Base-by-base conservation (phyloP, 1,284 basidiomycete genomes). In the Microbotryum scabiosae region DNA sequence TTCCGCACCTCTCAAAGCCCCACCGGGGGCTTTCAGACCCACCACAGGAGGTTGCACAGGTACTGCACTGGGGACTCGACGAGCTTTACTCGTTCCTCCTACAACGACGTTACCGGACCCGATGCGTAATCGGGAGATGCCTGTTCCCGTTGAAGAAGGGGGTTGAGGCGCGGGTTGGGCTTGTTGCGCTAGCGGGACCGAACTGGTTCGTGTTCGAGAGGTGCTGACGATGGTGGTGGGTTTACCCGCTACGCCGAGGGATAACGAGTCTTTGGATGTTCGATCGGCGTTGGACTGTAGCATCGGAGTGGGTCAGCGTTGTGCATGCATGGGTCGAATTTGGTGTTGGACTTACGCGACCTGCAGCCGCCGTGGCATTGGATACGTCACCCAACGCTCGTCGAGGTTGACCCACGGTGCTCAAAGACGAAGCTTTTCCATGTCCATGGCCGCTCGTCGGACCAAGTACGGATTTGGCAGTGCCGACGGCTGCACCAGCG, bases 91-190 rank as follows among this genome's bases (percentile, higher is more conserved):
- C 25, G 49, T 45, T 14, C 4, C 41, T 0, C 4, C 41, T 0
- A 51, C 41, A 7, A 48, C 21, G 25, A 14, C 32, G 3, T 53
- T 16, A 8, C 54, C 51, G 16, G 55, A 46, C n/a, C 44, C 55
- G 49, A 67, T 62, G 26, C 59, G 59, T 25, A 65, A 61, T 9
- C 63, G 60, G 20, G 54, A 46, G 30, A 65, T 45, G 16, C 63
- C 66, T 9, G 58, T 61, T n/a, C 63, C 61, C 43, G 66, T 67
- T 10, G 66, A 64, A 0, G 66, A 65, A n/a, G 63, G 66, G 16
- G 61, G 66, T 51, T 63, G 64, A 23, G 44, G 54, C 2, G 51
- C 32, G 3, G 25, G n/a, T 30, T 45, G n/a, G n/a, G 57, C 10
- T 41, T 18, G 23, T 57, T 18, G 49, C 43, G 18, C 45, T 26